phyloP scores from a whole-genome alignment of 768 basidiomycete species.

The Lactarius sanguifluus region DNA sequence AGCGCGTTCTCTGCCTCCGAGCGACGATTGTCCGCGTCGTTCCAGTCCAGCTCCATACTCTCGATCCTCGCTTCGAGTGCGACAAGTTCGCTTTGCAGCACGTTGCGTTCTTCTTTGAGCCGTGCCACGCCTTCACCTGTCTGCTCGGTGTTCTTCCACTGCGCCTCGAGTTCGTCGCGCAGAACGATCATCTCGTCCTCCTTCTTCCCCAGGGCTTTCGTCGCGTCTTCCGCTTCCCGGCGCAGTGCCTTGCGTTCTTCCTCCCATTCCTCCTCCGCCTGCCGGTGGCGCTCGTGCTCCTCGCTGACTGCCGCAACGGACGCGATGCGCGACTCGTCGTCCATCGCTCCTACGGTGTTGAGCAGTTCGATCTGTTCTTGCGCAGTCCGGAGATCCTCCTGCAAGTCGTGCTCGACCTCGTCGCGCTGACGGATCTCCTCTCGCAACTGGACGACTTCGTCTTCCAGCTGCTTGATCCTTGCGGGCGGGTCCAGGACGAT shows the following conservation, averaged over 20 bases:
- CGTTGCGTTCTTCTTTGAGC: constrained; percentile 38
- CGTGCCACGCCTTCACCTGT: constrained; percentile 47
- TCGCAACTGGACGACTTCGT: constrained; percentile 51
- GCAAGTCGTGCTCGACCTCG: constrained; percentile 52
- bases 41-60: constrained; percentile 55
- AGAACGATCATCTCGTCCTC: constrained; percentile 42
- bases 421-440: constrained; percentile 46
- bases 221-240: constrained; percentile 39
- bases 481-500: constrained; percentile 19
- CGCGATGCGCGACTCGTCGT: constrained; percentile 42
- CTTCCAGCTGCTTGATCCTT: constrained; percentile 39
- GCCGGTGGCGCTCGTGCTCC: constrained; percentile 45
- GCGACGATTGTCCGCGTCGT: constrained; percentile 54
- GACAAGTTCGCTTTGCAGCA: constrained; percentile 34
- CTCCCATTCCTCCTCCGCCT: constrained; percentile 47
- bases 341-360: constrained; percentile 37
- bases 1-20: constrained; percentile 56
- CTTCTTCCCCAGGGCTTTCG: constrained; percentile 40
- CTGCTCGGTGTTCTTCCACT: constrained; percentile 66
- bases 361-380: constrained; percentile 63
- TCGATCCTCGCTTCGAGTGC: constrained; percentile 33
- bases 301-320: constrained; percentile 32
- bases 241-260: constrained; percentile 49
- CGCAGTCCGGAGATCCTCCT: constrained; percentile 52
- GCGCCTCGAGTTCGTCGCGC: constrained; percentile 65